phyloP scores from a whole-genome alignment of 202 grass and related monocot genomes.

The Bolboschoenoplectus hybrid region DNA sequence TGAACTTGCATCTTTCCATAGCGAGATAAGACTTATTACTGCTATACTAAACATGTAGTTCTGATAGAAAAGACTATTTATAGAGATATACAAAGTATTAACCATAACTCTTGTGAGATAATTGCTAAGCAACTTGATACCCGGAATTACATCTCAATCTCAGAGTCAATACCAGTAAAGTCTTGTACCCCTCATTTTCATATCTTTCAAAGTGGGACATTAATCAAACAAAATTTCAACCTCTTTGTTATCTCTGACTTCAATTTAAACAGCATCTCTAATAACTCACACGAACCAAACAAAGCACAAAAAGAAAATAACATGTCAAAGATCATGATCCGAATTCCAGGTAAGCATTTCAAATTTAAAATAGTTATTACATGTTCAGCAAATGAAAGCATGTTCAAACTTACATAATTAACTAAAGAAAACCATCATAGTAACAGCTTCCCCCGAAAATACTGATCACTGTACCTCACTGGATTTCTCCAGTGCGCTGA shows the following conservation, averaged over 20 bases:
- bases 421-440: slow-evolving; percentile 24
- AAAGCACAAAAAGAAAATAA: neutral
- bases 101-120: neutral
- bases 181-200: neutral
- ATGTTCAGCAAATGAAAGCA: neutral
- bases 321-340: neutral
- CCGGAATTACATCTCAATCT: neutral
- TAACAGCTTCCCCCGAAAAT: slow-evolving; percentile 47
- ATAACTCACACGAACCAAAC: neutral
- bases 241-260: neutral
- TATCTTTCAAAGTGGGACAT: neutral
- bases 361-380: neutral
- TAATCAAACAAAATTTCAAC: neutral
- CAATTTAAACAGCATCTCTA: neutral
- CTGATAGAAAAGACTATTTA: neutral
- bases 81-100: neutral
- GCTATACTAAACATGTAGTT: too few species aligned
- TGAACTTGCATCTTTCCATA: too few species aligned
- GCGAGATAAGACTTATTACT: too few species aligned
- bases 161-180: neutral
- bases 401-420: neutral
- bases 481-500: slow-evolving; percentile 40
- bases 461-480: slow-evolving; percentile 44
- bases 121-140: neutral
- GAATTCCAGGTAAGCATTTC: neutral